Percentiles rank a stretch among this genome's conserved stretches.
Conservation (phyloP, 1,284 basidiomycete species). For the Cryptococcus deneoformans region DNA sequence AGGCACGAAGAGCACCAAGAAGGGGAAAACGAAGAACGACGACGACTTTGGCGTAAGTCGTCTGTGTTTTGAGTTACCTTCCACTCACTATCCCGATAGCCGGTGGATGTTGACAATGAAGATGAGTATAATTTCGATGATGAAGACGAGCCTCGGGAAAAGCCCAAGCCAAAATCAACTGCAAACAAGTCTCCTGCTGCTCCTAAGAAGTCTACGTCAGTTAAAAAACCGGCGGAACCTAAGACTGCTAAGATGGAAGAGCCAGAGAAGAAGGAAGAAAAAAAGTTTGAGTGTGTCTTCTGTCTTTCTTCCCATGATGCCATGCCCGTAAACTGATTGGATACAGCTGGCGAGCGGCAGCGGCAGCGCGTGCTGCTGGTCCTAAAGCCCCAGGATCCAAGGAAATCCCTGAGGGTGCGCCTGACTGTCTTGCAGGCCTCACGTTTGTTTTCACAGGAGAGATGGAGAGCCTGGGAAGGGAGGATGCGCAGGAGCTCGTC, state of each 20-base stretch:
- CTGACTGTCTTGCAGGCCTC: constrained; percentile 80
- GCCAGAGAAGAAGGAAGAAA: constrained; percentile 19
- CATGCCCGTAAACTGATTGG: neutral
- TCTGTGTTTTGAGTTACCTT: neutral
- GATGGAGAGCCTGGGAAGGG: constrained; percentile 77
- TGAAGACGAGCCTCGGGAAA: constrained; percentile 17
- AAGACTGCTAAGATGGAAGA: constrained; percentile 7
- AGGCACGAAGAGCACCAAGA: too few relatives aligned
- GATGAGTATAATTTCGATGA: constrained; percentile 21
- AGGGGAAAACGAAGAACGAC: too few relatives aligned
- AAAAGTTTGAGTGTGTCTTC: constrained; percentile 29
- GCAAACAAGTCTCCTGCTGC: neutral
- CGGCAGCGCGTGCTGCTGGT: constrained; percentile 63
- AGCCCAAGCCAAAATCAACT: constrained; percentile 23
- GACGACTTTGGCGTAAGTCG: neutral
- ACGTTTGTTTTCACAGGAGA: constrained; percentile 97
- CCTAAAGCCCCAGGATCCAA: constrained; percentile 67
- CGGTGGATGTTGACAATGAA: constrained; percentile 6
- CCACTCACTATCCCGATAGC: neutral
- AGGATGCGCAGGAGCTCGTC: constrained; percentile 81
- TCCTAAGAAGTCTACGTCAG: constrained; percentile 28
- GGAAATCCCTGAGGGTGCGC: constrained; percentile 69
- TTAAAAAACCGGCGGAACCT: constrained; percentile 26
- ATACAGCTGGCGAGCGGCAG: constrained; percentile 55
- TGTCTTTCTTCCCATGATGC: neutral